Base-by-base conservation (phyloP, 257 asterid species). In the Solanum virginianum region DNA sequence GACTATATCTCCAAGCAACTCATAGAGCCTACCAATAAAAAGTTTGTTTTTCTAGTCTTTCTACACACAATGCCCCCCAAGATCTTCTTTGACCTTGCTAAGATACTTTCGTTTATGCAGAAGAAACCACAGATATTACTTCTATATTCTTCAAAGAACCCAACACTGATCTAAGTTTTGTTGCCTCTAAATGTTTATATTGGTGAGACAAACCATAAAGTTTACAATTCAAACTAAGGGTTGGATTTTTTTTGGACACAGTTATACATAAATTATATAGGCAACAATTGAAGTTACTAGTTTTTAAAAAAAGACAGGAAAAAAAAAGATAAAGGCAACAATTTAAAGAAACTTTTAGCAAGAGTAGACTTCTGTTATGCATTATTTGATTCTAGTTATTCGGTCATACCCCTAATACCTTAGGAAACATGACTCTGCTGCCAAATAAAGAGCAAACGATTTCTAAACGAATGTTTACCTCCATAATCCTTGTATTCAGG, bases 401-500 rank as follows among this genome's bases (percentile, higher is more conserved):
- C 10, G 49, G 49, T 26, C 65, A 77, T 24, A 77, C 63, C 29
- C 82, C 24, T 51, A 77, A 29, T 26, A 15, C 63, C 65, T 77
- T 53, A 26, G 14, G n/a, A 9, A 26, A 26, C 26, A 26, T 51
- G 49, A 53, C 8, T 77, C 47, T 26, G 14, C 65, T 9, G 26
- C 82, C 49, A 79, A 53, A 53, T 45, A 79, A 79, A 54, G 81
- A 6, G 49, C 60, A 8, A 53, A 51, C 53, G 69, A 49, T 32
- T 60, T 22, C n/a, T 7, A 62, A 45, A 82, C 24, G 45, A 66
- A 43, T 24, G 62, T 36, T 53, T 88, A 93, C 97, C 98, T 91
- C 98, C 97, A 69, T 94, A 94, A 77, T 94, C 97, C 88, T 94
- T 92, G 91, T 92, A 88, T 85, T 93, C 98, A 39, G 96, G 91